These are phyloP conservation scores for Euphorbia celastroides DNA, from an alignment of 441 rosid species.

Conservation along the genomic window DNA sequence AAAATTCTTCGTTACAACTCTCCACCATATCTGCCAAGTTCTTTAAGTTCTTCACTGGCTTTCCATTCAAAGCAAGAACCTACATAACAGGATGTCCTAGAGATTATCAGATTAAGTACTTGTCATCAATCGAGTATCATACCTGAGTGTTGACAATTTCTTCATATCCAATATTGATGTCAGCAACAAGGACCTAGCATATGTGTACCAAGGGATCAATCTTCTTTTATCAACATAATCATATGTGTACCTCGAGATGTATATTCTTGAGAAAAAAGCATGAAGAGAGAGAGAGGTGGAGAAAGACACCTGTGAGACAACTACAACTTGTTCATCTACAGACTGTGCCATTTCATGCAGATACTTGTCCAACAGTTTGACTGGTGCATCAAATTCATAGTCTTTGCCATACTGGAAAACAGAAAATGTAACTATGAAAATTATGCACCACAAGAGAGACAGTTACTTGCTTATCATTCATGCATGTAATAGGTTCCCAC, in stretches of 20 bases:
- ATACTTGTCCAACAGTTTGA: slow-evolving; percentile 81
- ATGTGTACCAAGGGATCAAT: not conserved
- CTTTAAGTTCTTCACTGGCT: slow-evolving; percentile 80
- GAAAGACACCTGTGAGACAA: slow-evolving; percentile 68
- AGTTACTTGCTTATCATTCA: not conserved
- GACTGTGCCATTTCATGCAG: slow-evolving; percentile 76
- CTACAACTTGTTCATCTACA: slow-evolving; percentile 81
- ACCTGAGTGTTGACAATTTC: slow-evolving; percentile 94
- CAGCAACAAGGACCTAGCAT: slow-evolving; percentile 84
- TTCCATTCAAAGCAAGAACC: slow-evolving; percentile 91
- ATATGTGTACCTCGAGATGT: not conserved
- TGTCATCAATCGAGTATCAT: not conserved
- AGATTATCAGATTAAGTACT: not conserved
- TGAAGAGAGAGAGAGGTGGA: not conserved
- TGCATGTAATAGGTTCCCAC: not conserved
- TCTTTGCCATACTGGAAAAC: slow-evolving; percentile 79
- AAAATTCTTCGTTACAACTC: slow-evolving; percentile 64
- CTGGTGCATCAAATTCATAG: slow-evolving; percentile 87
- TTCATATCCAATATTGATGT: slow-evolving; percentile 86
- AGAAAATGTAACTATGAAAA: not conserved
- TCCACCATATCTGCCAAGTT: slow-evolving; percentile 79
- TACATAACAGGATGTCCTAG: slow-evolving; percentile 15
- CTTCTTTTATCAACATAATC: not conserved
- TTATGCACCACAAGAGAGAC: not conserved
- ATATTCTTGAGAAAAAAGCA: not conserved